These are phyloP conservation scores for Cladorrhinum sp. DNA, from an alignment of 2,329 filamentous ascomycete genomes.

Conservation along the genomic window DNA sequence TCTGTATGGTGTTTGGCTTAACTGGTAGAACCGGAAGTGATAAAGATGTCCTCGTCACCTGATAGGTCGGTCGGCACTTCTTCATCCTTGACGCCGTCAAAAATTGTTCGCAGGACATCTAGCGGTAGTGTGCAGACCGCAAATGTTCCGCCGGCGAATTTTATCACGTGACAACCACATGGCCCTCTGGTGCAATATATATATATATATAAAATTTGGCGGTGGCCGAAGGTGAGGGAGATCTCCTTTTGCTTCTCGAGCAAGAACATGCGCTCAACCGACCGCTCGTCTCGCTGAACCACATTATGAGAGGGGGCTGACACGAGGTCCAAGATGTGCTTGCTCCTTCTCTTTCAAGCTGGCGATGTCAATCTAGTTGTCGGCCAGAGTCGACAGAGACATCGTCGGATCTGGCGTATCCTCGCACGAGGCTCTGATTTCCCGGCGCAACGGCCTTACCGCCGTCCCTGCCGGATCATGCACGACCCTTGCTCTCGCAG, in stretches of 20 bases:
- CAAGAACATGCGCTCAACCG: neutral
- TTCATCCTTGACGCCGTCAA: neutral
- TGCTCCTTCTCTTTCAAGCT: neutral
- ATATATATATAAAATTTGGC: too few relatives aligned
- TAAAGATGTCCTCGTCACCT: too few relatives aligned
- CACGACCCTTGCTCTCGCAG: too few relatives aligned
- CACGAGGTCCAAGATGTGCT: too few relatives aligned
- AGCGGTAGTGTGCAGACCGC: neutral
- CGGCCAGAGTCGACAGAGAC: neutral
- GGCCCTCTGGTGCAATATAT: neutral
- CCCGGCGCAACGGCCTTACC: neutral
- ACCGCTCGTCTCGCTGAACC: too few relatives aligned
- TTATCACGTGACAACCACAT: neutral
- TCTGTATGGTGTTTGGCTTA: too few relatives aligned
- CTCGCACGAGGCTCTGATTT: neutral
- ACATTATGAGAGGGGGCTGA: too few relatives aligned
- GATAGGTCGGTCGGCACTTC: neutral
- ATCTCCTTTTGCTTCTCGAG: too few relatives aligned
- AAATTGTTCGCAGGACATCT: slow-evolving; percentile 1
- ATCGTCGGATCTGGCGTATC: neutral
- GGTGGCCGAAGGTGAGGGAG: neutral
- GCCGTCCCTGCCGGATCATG: too few relatives aligned
- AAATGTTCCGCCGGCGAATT: neutral
- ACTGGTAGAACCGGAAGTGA: too few relatives aligned
- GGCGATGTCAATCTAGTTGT: neutral